Evolutionary conservation across 768 basidiomycete genomes (phyloP).

Genomic region (Thelephora ganbajun): DNA sequence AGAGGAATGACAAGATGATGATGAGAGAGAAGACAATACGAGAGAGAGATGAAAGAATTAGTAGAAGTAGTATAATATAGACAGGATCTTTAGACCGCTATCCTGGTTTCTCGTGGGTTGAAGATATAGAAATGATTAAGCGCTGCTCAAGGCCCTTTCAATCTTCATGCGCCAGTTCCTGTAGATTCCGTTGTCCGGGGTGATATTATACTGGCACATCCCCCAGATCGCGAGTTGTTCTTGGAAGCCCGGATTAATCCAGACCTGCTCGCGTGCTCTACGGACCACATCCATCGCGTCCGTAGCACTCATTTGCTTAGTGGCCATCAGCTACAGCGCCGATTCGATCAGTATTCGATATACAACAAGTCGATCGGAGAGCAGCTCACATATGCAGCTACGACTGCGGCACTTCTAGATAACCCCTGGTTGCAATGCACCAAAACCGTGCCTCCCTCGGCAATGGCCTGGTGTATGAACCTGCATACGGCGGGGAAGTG

Average conservation of each 20-base stretch:
- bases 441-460: slow-evolving; percentile 10
- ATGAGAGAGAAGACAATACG: too few species aligned
- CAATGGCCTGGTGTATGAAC: slow-evolving; percentile 11
- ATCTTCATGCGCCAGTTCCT: slow-evolving; percentile 47
- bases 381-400: slow-evolving; percentile 61
- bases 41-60: too few species aligned
- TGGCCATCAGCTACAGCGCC: slow-evolving; percentile 45
- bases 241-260: slow-evolving; percentile 68
- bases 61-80: too few species aligned
- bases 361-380: not conserved
- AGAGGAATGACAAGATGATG: too few species aligned
- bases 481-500: slow-evolving; percentile 10
- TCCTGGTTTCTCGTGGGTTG: too few species aligned
- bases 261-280: slow-evolving; percentile 61
- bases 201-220: slow-evolving; percentile 54
- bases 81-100: too few species aligned
- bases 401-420: slow-evolving; percentile 55
- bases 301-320: slow-evolving; percentile 38
- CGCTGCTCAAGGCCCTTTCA: slow-evolving; percentile 12
- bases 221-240: slow-evolving; percentile 69
- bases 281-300: slow-evolving; percentile 49
- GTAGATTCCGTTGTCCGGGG: slow-evolving; percentile 49
- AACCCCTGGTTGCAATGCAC: slow-evolving; percentile 68
- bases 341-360: not conserved
- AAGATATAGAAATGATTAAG: too few species aligned